These are phyloP conservation scores for Fusarium proliferatum DNA, from an alignment of 2,329 filamentous ascomycete genomes.

Conservation along the genomic window DNA sequence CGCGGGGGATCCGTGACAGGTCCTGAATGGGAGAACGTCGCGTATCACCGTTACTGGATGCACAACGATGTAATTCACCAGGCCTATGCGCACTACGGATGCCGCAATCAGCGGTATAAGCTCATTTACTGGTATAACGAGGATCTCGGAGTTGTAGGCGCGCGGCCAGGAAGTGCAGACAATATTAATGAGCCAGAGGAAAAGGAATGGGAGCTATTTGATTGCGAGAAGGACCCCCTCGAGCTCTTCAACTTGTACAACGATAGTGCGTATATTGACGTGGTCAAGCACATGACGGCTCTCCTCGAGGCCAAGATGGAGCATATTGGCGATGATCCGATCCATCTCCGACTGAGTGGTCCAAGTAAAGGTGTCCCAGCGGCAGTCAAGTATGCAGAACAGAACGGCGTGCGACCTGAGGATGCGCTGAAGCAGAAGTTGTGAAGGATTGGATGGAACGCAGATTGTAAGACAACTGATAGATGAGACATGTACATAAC, in stretches of 20 bases:
- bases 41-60: conserved; percentile 68
- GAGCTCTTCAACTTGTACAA: conserved; percentile 61
- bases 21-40: conserved; percentile 60
- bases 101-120: conserved; percentile 64
- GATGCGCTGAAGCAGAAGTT: background rate
- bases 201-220: conserved; percentile 66
- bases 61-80: conserved; percentile 62
- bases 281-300: conserved; percentile 54
- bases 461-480: background rate
- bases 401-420: background rate
- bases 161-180: conserved; percentile 50
- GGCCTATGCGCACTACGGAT: conserved; percentile 63
- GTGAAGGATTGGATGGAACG: background rate
- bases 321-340: conserved; percentile 61
- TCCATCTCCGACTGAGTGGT: background rate
- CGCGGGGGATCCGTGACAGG: conserved; percentile 45
- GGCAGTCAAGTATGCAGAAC: background rate
- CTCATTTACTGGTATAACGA: conserved; percentile 68
- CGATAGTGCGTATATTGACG: conserved; percentile 50
- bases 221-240: conserved; percentile 61
- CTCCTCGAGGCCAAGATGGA: conserved; percentile 62
- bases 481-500: background rate
- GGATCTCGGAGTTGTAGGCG: conserved; percentile 57
- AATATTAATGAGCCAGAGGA: conserved; percentile 35
- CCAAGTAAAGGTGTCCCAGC: background rate